These are phyloP conservation scores for Neurospora tetraspora DNA, from an alignment of 495 filamentous ascomycete genomes.

Conservation along the genomic window DNA sequence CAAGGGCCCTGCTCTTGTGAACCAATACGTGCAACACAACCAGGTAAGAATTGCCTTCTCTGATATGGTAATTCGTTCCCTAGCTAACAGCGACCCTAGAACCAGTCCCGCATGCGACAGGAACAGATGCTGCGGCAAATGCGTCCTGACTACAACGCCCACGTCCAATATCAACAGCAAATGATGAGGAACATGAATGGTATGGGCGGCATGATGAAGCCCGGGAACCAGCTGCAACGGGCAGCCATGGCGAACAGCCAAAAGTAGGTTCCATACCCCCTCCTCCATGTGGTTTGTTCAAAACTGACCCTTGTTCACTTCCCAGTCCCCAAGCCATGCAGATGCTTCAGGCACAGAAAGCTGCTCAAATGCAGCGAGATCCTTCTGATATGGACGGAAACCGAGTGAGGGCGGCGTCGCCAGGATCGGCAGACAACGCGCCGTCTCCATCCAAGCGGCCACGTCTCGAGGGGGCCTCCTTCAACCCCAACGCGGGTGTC, in stretches of 20 bases:
- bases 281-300: not conserved
- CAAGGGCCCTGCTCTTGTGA: slow-evolving; percentile 44
- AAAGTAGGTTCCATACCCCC: slow-evolving; percentile 40
- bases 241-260: slow-evolving; percentile 72
- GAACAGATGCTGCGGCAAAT: slow-evolving; percentile 11
- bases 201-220: slow-evolving; percentile 34
- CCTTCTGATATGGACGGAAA: slow-evolving; percentile 83
- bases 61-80: not conserved
- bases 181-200: slow-evolving; percentile 52
- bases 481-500: slow-evolving; percentile 54
- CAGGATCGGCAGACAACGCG: slow-evolving; percentile 73
- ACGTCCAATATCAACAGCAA: slow-evolving; percentile 35
- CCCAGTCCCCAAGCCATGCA: slow-evolving; percentile 58
- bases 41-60: slow-evolving; percentile 48
- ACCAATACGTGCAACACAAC: slow-evolving; percentile 66
- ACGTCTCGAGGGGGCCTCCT: slow-evolving; percentile 62
- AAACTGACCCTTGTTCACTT: slow-evolving; percentile 21
- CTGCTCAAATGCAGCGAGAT: slow-evolving; percentile 72
- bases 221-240: slow-evolving; percentile 52
- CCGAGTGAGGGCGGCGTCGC: slow-evolving; percentile 69
- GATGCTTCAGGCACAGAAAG: slow-evolving; percentile 50
- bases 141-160: slow-evolving; percentile 27
- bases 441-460: slow-evolving; percentile 87
- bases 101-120: slow-evolving; percentile 57
- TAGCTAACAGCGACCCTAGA: slow-evolving; percentile 29